Evolutionary conservation across 179 eudicot genomes (phyloP), one percentile per base, ranked within the genome.

Genomic region (Beta macrorhiza): DNA sequence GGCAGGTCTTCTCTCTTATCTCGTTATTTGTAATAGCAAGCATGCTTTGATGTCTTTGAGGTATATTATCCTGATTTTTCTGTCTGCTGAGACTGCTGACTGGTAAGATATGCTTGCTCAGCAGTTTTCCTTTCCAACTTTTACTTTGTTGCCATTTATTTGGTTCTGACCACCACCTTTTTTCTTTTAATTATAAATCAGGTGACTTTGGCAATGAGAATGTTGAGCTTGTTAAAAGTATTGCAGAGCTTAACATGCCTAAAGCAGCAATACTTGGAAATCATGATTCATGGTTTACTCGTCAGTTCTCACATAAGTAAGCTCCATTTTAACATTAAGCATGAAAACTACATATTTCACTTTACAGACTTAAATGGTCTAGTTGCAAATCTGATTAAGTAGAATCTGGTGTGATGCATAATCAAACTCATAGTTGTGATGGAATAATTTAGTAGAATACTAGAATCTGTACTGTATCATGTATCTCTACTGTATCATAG

Each of bases 131-230:
- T 5, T 76, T 67, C 52, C 37, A 68, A 37, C 29, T 32, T 32
- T 11, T 32, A 13, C 3, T 32, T 67, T 37, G 76, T 61, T 37
- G 65, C 32, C 42, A 64, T 63, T 68, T 22, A 25, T 32, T 49
- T 49, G 2, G 42, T 70, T 52, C 73, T 64, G 51, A n/a, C 9
- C 29, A 44, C 11, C 4, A 45, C 67, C 56, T 65, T 64, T 51
- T 45, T 72, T 63, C 22, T 32, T 76, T 78, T 53, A 37, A 59
- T 42, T 74, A 8, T 47, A 20, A 76, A 61, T 77, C 89, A 95
- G 98, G 98, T 88, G 98, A 95, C 88, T 91, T 92, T 83, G 97
- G 95, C 65, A 90, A 95, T 85, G 97, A 93, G 90, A 89, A 93
- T 86, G 94, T 90, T 78, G 92, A 91, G 77, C 93, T 95, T 81